Percentiles rank a stretch among this genome's conserved stretches.
Conservation (phyloP, 2,329 filamentous ascomycete genomes). For the Colletotrichum horii region DNA sequence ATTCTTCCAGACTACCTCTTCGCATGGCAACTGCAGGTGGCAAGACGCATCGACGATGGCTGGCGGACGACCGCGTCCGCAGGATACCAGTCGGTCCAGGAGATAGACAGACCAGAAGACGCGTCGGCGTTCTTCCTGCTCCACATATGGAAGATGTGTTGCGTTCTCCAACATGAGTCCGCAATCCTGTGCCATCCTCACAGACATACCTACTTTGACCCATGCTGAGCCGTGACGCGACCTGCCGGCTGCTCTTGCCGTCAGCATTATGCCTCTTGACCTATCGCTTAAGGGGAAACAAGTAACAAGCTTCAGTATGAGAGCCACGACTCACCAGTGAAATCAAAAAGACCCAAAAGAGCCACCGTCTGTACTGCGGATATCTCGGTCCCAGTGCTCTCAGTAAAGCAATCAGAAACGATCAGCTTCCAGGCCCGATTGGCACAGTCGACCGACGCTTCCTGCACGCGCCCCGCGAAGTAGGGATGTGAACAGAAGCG, state of each 20-base stretch:
- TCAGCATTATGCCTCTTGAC: neutral
- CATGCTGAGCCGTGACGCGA: constrained; percentile 36
- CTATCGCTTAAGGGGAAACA: neutral
- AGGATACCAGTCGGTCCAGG: constrained; percentile 39
- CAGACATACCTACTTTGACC: constrained; percentile 38
- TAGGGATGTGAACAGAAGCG: neutral
- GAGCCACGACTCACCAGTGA: constrained; percentile 32
- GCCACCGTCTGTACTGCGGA: constrained; percentile 40
- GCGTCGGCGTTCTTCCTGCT: constrained; percentile 37
- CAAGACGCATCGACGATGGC: constrained; percentile 37
- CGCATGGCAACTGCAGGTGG: constrained; percentile 33
- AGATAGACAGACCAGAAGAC: constrained; percentile 45
- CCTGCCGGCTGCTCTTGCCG: neutral
- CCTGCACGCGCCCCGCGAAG: neutral
- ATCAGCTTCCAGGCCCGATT: constrained; percentile 35
- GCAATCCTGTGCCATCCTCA: constrained; percentile 36
- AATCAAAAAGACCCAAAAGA: constrained; percentile 40
- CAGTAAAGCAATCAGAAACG: constrained; percentile 35
- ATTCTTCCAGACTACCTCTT: constrained; percentile 7
- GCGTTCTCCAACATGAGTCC: constrained; percentile 32
- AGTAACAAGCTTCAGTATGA: neutral
- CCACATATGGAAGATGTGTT: neutral
- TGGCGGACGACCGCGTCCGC: constrained; percentile 36
- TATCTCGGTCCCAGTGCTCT: constrained; percentile 33
- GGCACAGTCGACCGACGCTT: neutral